A percentile compares a stretch with the other conserved stretches of the same genome.
Conservation (phyloP, 352 stramenopile species). For the Elongisporangium anandrum region DNA sequence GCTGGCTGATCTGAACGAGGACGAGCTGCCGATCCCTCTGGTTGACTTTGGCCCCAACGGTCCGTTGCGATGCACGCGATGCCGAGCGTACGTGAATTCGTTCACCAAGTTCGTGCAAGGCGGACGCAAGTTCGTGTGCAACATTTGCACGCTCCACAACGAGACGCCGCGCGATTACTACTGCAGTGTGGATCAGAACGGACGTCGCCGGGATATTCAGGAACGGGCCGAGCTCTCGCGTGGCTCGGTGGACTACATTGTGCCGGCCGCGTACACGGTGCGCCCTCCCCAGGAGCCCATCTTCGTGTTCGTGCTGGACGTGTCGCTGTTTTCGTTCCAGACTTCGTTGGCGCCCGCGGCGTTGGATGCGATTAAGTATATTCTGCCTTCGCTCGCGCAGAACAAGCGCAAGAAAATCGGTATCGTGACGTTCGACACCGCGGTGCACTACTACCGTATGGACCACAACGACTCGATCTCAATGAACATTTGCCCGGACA, state of each 20-base stretch:
- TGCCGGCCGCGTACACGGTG: slow-evolving; percentile 78
- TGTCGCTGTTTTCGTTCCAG: slow-evolving; percentile 83
- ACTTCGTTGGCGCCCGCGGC: slow-evolving; percentile 54
- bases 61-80: slow-evolving; percentile 80
- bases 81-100: slow-evolving; percentile 84
- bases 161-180: slow-evolving; percentile 85
- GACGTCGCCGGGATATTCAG: slow-evolving; percentile 73
- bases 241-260: slow-evolving; percentile 85
- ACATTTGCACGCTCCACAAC: slow-evolving; percentile 85
- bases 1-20: slow-evolving; percentile 74
- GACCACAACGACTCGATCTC: slow-evolving; percentile 61
- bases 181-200: slow-evolving; percentile 84
- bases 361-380: slow-evolving; percentile 74
- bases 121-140: slow-evolving; percentile 85
- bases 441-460: slow-evolving; percentile 86
- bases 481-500: slow-evolving; percentile 71
- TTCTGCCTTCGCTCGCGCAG: slow-evolving; percentile 66
- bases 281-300: slow-evolving; percentile 81
- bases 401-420: slow-evolving; percentile 86
- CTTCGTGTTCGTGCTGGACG: slow-evolving; percentile 84
- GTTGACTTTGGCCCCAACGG: slow-evolving; percentile 84
- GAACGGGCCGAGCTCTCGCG: slow-evolving; percentile 76
- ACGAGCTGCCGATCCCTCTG: slow-evolving; percentile 77
- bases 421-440: slow-evolving; percentile 84
- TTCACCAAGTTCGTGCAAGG: slow-evolving; percentile 87